Evolutionary conservation across 345 rosid genomes (phyloP).

Genomic region (Rubroshorea leprosula): DNA sequence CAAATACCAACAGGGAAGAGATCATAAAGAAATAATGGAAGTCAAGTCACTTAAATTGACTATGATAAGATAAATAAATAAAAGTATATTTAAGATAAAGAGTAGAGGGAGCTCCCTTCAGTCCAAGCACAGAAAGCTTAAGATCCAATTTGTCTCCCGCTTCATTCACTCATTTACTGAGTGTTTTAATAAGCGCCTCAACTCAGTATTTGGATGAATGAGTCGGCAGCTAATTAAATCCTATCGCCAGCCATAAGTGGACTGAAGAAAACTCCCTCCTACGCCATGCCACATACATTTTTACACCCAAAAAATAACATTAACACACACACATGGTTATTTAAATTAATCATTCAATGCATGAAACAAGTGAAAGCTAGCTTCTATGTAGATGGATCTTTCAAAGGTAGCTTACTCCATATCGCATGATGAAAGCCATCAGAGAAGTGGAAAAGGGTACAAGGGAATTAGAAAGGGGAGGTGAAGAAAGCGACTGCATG

Average conservation of each 20-base stretch:
- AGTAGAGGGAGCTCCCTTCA: slow-evolving; percentile 99
- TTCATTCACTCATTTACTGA: slow-evolving; percentile 90
- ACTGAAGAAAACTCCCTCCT: slow-evolving; percentile 88
- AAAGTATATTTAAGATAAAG: slow-evolving; percentile 16
- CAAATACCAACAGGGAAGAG: too few species aligned
- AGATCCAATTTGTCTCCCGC: slow-evolving; percentile 89
- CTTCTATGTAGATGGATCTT: too few species aligned
- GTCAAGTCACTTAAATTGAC: too few species aligned
- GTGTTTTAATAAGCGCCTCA: slow-evolving; percentile 12
- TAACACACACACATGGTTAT: too few species aligned
- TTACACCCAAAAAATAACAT: too few species aligned
- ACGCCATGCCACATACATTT: background rate
- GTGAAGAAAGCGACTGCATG: background rate
- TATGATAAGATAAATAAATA: too few species aligned
- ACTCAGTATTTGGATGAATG: slow-evolving; percentile 94
- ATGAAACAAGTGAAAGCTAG: too few species aligned
- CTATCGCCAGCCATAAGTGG: slow-evolving; percentile 64
- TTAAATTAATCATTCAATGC: too few species aligned
- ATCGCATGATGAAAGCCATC: background rate
- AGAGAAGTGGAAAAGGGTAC: too few species aligned
- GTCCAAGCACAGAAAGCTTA: slow-evolving; percentile 82
- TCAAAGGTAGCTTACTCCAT: background rate
- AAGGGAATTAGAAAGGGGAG: too few species aligned
- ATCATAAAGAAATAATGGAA: too few species aligned
- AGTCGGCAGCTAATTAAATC: slow-evolving; percentile 98